Percentiles rank a stretch among this genome's conserved stretches.
phyloP scores from a whole-genome alignment of 1,284 basidiomycete species.

The Phylloboletellus chloephorus region DNA sequence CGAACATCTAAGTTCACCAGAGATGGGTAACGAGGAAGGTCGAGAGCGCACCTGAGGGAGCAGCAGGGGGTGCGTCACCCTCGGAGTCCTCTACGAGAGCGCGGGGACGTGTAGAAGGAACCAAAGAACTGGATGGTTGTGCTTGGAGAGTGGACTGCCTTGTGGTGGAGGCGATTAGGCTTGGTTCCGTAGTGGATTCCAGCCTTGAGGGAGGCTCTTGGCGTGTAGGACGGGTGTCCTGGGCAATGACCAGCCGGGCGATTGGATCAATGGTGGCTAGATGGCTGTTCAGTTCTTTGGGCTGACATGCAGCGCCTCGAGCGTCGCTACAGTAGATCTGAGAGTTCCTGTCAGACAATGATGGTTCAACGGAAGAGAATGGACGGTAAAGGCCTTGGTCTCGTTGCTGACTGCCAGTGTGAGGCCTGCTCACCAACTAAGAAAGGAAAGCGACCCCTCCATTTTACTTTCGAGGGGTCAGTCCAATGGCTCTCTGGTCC shows the following conservation, averaged over 20 bases:
- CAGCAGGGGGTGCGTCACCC: constrained; percentile 30
- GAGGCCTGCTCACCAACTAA: constrained; percentile 19
- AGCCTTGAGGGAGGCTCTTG: constrained; percentile 41
- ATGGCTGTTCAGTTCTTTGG: constrained; percentile 22
- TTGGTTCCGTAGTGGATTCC: constrained; percentile 38
- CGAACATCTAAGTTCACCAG: not conserved
- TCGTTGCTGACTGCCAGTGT: constrained; percentile 27
- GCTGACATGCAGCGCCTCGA: constrained; percentile 29
- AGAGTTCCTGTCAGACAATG: constrained; percentile 17
- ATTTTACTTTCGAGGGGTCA: constrained; percentile 18
- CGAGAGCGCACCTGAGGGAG: constrained; percentile 25
- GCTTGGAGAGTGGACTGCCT: constrained; percentile 26
- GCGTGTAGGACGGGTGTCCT: constrained; percentile 50
- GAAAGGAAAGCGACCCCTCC: constrained; percentile 31
- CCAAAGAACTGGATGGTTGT: constrained; percentile 37
- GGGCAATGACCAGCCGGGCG: constrained; percentile 49
- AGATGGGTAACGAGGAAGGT: not conserved
- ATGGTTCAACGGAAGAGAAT: constrained; percentile 19
- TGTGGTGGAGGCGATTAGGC: constrained; percentile 24
- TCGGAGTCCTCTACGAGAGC: constrained; percentile 56
- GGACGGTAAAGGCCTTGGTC: constrained; percentile 19
- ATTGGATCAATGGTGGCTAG: constrained; percentile 66
- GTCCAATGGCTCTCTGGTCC: too few species aligned
- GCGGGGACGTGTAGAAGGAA: constrained; percentile 60
- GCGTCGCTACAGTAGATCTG: constrained; percentile 21